Base-by-base conservation (phyloP, 345 rosid species). In the Toxicodendron radicans region DNA sequence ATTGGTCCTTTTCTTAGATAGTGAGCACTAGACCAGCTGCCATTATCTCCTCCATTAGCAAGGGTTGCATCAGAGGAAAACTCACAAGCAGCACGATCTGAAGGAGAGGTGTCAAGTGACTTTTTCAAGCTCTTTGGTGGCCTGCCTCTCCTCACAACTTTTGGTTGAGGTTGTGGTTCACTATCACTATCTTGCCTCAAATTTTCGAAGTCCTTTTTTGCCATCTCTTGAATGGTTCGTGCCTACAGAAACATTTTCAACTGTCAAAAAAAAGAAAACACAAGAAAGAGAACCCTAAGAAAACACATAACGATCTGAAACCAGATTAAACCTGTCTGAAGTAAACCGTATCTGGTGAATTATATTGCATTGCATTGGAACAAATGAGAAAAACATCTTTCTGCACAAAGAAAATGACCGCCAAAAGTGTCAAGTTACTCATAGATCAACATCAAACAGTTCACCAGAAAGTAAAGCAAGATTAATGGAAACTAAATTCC, bases 351-450 rank as follows among this genome's bases (percentile, higher is more conserved):
- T 93, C 99, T 33, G 99, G 82, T 51, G 99, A 72, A 88, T 95
- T 93, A 76, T 93, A 95, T 79, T 89, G 88, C 99, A 95, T 93
- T 41, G 99, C 99, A 69, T 93, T 95, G 58, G 95, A 75, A 83
- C 98, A 93, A 75, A 95, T 90, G 78, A 93, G 80, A 77, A 89
- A 83, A 63, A 95, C 80, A 70, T 93, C 98, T 62, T 84, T 82
- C 99, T 95, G 97, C 92, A 83, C 43, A 38, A 38, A 38, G 21
- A 46, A 73, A 73, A 46, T 1, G 23, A 51, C 23, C 71, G 21
- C 14, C 43, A 65, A 23, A 79, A 32, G 21, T 35, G 52, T 73
- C 58, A 79, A 45, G 35, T 76, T 70, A 54, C 66, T 35, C 49
- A 24, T 2, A 52, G 30, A 66, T 58, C 11, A 24, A 64, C 35